Percentiles rank a stretch among this genome's conserved stretches.
phyloP scores from a whole-genome alignment of 345 rosid species.

The Euclidium syriacum region DNA sequence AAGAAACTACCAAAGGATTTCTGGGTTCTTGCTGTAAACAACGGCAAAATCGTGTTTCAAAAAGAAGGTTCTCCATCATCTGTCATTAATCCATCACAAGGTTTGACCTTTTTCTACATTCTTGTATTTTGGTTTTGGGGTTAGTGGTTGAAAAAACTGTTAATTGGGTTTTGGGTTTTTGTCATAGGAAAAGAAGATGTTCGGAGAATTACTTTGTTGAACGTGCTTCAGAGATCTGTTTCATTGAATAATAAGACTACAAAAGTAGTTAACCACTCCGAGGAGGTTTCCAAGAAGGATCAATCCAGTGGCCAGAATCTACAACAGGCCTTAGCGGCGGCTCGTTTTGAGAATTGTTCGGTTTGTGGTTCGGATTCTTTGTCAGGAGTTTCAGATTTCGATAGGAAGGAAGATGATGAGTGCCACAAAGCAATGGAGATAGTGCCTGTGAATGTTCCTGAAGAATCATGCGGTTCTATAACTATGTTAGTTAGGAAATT shows the following conservation, averaged over 20 bases:
- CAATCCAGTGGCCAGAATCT: slow-evolving; percentile 31
- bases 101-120: slow-evolving; percentile 23
- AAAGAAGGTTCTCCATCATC: slow-evolving; percentile 50
- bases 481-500: slow-evolving; percentile 39
- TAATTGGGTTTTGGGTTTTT: not conserved
- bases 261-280: slow-evolving; percentile 37
- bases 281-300: slow-evolving; percentile 14
- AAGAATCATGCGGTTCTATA: slow-evolving; percentile 36
- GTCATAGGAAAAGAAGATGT: slow-evolving; percentile 46
- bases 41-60: slow-evolving; percentile 66
- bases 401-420: slow-evolving; percentile 15
- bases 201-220: slow-evolving; percentile 43
- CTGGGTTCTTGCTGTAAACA: slow-evolving; percentile 64
- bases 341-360: slow-evolving; percentile 44
- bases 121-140: not conserved
- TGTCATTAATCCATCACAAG: slow-evolving; percentile 32
- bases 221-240: slow-evolving; percentile 49
- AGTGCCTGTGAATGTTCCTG: slow-evolving; percentile 41
- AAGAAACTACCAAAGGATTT: slow-evolving; percentile 54
- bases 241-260: slow-evolving; percentile 43
- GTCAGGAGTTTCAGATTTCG: not conserved
- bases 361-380: slow-evolving; percentile 45
- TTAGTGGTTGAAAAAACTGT: not conserved
- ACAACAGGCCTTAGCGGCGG: slow-evolving; percentile 41
- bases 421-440: slow-evolving; percentile 47